phyloP scores from a whole-genome alignment of 2,329 filamentous ascomycete species.

The Sordariomycetes sp. region DNA sequence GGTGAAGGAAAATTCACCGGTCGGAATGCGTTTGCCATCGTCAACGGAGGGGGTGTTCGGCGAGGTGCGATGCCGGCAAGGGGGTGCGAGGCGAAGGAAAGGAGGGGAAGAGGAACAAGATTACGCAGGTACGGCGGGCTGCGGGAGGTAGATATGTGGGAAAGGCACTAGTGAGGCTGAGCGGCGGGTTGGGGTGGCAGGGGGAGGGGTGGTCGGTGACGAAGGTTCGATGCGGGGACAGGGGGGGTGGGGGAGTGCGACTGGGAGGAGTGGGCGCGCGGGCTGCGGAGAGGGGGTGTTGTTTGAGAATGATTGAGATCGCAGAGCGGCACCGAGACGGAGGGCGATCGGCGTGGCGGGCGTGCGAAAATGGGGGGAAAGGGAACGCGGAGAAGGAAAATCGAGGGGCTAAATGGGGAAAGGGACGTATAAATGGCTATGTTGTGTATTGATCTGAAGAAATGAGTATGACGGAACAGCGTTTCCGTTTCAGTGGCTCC shows the following conservation, averaged over 20 bases:
- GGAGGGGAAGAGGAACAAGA: conserved; percentile 6
- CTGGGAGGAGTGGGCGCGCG: neutral
- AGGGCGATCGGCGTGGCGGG: neutral
- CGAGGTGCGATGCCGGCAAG: conserved; percentile 4
- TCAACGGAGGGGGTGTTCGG: conserved; percentile 16
- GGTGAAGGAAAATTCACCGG: conserved; percentile 32
- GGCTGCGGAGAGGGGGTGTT: conserved; percentile 3
- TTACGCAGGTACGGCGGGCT: conserved; percentile 8
- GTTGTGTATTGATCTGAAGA: neutral
- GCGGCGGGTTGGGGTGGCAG: conserved; percentile 6
- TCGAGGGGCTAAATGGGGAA: conserved; percentile 1
- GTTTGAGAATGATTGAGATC: conserved; percentile 17
- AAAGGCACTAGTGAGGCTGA: conserved; percentile 3
- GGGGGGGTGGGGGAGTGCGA: neutral
- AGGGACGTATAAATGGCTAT: neutral
- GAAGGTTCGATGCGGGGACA: conserved; percentile 1
- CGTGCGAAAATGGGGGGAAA: conserved; percentile 5
- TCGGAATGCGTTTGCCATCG: conserved; percentile 37
- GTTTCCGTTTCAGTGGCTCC: neutral
- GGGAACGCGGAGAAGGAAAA: neutral
- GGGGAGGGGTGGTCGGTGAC: conserved; percentile 6
- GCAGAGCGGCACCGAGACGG: neutral
- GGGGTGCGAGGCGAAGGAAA: conserved; percentile 6
- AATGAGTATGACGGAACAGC: neutral
- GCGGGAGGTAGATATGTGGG: conserved; percentile 8